Evolutionary conservation across 352 stramenopile genomes (phyloP).

Genomic region (Phytophthora sp.): DNA sequence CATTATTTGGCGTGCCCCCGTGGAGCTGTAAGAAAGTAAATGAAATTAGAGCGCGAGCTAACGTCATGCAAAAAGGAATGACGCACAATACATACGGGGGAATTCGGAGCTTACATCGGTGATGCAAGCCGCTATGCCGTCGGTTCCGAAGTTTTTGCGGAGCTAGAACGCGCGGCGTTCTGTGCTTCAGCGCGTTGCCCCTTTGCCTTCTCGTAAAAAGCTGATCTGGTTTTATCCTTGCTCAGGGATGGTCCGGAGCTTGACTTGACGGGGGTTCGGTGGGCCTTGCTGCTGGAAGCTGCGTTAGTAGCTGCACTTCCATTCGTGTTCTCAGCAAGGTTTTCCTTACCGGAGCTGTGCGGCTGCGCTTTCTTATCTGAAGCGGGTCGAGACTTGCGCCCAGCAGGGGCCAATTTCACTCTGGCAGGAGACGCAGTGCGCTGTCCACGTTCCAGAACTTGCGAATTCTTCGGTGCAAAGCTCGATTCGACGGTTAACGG

Average conservation of each 20-base stretch:
- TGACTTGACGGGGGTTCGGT: slow-evolving; percentile 38
- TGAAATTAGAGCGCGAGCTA: slow-evolving; percentile 11
- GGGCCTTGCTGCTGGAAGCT: slow-evolving; percentile 28
- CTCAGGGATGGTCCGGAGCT: slow-evolving; percentile 8
- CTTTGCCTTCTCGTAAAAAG: slow-evolving; percentile 50
- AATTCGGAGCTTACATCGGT: slow-evolving; percentile 1
- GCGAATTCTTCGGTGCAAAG: slow-evolving; percentile 60
- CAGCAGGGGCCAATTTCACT: slow-evolving; percentile 1
- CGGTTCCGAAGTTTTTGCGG: slow-evolving; percentile 1
- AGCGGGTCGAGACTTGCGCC: slow-evolving; percentile 27
- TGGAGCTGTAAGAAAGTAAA: slow-evolving; percentile 7
- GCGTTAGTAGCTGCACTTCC: slow-evolving; percentile 21
- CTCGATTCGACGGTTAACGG: slow-evolving; percentile 62
- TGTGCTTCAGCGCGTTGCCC: slow-evolving; percentile 25
- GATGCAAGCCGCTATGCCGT: slow-evolving; percentile 8
- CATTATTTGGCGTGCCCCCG: slow-evolving; percentile 19
- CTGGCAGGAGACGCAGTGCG: slow-evolving; percentile 17
- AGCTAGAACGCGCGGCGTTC: slow-evolving; percentile 1
- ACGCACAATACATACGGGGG: slow-evolving; percentile 27
- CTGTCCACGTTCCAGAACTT: slow-evolving; percentile 12
- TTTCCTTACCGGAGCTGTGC: slow-evolving; percentile 40
- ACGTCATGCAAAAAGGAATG: slow-evolving; percentile 30
- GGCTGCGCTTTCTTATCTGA: slow-evolving; percentile 17
- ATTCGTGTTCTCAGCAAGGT: slow-evolving; percentile 21
- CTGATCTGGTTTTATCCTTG: slow-evolving; percentile 43